These are phyloP conservation scores for Serpula lacrymans DNA, from an alignment of 768 basidiomycete species.

Conservation along the genomic window DNA sequence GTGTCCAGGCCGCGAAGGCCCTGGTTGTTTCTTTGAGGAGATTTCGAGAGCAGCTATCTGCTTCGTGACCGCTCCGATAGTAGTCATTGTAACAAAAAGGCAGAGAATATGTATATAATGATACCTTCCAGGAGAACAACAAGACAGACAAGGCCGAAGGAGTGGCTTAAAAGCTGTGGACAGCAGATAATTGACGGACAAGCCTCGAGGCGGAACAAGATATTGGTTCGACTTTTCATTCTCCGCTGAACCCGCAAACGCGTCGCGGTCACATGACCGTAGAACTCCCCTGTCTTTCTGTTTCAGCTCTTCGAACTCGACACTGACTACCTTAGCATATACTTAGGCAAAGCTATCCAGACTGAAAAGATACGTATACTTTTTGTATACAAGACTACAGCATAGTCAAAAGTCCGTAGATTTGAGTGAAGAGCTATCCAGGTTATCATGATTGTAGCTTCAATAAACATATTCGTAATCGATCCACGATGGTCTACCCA, in stretches of 20 bases:
- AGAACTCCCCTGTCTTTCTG: too few species aligned
- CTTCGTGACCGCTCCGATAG: slow-evolving; percentile 52
- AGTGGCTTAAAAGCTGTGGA: not conserved
- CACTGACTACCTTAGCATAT: too few species aligned
- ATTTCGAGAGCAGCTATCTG: slow-evolving; percentile 73
- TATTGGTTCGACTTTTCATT: slow-evolving; percentile 11
- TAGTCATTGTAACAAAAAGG: slow-evolving; percentile 39
- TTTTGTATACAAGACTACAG: too few species aligned
- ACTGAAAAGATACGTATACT: too few species aligned
- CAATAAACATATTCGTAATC: slow-evolving; percentile 45
- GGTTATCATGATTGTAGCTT: too few species aligned
- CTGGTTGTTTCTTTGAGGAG: slow-evolving; percentile 44
- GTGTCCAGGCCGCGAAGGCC: slow-evolving; percentile 29
- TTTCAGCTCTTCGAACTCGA: too few species aligned
- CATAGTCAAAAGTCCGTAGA: too few species aligned
- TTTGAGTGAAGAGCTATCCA: too few species aligned
- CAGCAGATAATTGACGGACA: too few species aligned
- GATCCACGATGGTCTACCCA: slow-evolving; percentile 51
- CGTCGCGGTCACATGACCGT: slow-evolving; percentile 29
- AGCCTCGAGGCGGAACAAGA: too few species aligned
- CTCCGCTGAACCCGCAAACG: slow-evolving; percentile 20
- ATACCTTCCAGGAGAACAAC: not conserved
- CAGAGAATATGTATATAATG: not conserved
- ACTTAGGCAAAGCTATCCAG: too few species aligned
- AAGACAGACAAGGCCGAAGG: not conserved